Evolutionary conservation across 306 rosid species (phyloP), one percentile per base, ranked within the genome.

Genomic region (Acacia melanoxylon): DNA sequence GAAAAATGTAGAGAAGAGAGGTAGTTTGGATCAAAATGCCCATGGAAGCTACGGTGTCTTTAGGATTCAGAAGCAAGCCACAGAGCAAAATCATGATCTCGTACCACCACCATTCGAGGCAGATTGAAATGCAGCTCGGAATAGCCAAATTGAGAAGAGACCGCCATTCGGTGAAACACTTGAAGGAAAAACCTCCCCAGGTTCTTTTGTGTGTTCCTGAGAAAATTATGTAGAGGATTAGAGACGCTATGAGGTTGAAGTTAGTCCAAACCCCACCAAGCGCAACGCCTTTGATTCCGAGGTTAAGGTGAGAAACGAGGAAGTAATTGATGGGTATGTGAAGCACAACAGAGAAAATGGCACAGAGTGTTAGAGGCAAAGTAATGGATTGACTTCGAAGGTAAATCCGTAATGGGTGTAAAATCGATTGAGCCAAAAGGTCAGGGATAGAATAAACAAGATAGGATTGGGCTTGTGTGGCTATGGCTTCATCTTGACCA

Each of bases 51-150:
- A 95, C 98, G 2, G 97, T 95, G 48, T 93, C 89, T 66, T 49
- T 83, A 1, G 99, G 97, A 56, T 89, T 90, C 2, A 83, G 0
- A 13, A 95, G 41, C 62, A 90, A 63, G 0, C 99, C 99, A 33
- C 99, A 95, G 11, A 95, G 85, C 63, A 95, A 27, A 31, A 90
- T 95, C 99, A 95, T 93, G 73, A 95, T 93, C 83, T 95, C 99
- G 71, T 95, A 95, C 99, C 99, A 95, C 99, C 99, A 95, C 99
- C 99, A 95, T 81, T 95, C 99, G 20, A 95, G 87, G 56, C 99
- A 95, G 10, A 95, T 95, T 0, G 99, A 95, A 67, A 95, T 78
- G 86, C 99, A 95, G 83, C 98, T 93, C 8, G 99, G 95, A 16
- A 95, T 82, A 2, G 99, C 95, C 67, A 95, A 62, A 74, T 87